Base-by-base conservation (phyloP, 768 basidiomycete species). In the Hypholoma sublateritium region DNA sequence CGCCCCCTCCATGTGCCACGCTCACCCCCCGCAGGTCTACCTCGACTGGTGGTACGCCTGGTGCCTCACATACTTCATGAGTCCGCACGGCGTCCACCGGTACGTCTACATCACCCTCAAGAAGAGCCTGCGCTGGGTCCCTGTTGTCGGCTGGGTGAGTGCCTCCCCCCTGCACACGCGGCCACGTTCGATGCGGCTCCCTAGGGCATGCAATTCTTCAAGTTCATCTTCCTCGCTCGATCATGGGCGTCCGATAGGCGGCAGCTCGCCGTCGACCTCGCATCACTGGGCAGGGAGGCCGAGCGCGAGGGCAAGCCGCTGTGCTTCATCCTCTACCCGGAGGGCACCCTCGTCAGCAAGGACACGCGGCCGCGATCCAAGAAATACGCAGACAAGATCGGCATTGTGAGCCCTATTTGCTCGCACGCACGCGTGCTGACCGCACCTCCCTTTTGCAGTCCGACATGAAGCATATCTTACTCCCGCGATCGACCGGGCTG, bases 401-500 rank as follows among this genome's bases (percentile, higher is more conserved):
- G 89, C 5, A 86, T 96, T 56, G 95, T 96, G 66, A 74, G 95
- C 82, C n/a, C n/a, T n/a, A n/a, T n/a, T n/a, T n/a, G n/a, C n/a
- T n/a, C n/a, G n/a, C n/a, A n/a, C n/a, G n/a, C n/a, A n/a, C n/a
- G n/a, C n/a, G n/a, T n/a, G n/a, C n/a, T n/a, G n/a, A n/a, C n/a
- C 42, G 22, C 37, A 51, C 16, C 45, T 44, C 35, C 17, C n/a
- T 32, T 25, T 44, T 21, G 45, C 44, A 98, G 95, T 67, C 82
- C 35, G 93, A 98, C 69, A 82, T 94, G 75, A 74, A 69, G 49
- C 85, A 98, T 68, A 70, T 83, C n/a, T 80, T 99, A 11, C 83
- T 98, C 46, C 97, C 97, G 5, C 86, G 95, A 53, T 94, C 97
- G 42, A 95, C 93, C 1, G 97, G 97, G 2, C 75, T 98, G 56